Conservation (phyloP, 225 moss, liverwort and hornwort species). For the Straminergon stramineum region DNA sequence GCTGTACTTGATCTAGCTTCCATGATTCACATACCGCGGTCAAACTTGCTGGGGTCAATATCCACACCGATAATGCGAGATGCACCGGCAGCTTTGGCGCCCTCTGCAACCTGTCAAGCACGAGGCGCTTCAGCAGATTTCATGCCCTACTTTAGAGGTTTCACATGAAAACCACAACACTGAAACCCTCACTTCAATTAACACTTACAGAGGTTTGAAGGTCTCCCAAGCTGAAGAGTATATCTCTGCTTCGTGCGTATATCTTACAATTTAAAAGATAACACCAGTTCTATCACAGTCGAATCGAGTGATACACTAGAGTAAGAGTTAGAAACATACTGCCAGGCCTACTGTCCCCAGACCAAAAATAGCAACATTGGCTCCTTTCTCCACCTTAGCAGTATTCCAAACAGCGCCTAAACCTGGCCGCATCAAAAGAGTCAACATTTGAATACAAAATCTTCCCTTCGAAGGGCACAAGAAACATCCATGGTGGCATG, state of each 20-base stretch:
- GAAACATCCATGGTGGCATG: neutral
- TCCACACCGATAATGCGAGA: slow-evolving; percentile 88
- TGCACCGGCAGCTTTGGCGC: slow-evolving; percentile 89
- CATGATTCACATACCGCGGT: slow-evolving; percentile 34
- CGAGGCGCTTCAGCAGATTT: neutral
- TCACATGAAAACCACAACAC: neutral
- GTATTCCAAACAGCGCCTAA: slow-evolving; percentile 62
- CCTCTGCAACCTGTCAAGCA: slow-evolving; percentile 54
- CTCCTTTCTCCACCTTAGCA: slow-evolving; percentile 55
- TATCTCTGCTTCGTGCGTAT: neutral
- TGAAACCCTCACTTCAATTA: neutral
- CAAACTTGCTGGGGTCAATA: slow-evolving; percentile 59
- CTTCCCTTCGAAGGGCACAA: neutral
- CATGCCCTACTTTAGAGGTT: neutral
- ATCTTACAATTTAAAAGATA: neutral
- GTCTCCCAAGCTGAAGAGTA: neutral
- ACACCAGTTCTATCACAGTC: neutral
- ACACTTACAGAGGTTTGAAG: neutral
- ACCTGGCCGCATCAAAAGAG: slow-evolving; percentile 21
- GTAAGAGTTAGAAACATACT: slow-evolving; percentile 19
- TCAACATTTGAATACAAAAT: neutral
- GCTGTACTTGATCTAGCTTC: neutral
- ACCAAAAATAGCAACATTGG: slow-evolving; percentile 56
- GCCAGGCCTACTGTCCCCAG: slow-evolving; percentile 62
- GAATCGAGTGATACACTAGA: neutral